Percentiles rank a stretch among this genome's conserved stretches.
These are phyloP conservation scores for Trichoderma gamsii DNA, from an alignment of 495 filamentous ascomycete genomes.

Conservation along the genomic window DNA sequence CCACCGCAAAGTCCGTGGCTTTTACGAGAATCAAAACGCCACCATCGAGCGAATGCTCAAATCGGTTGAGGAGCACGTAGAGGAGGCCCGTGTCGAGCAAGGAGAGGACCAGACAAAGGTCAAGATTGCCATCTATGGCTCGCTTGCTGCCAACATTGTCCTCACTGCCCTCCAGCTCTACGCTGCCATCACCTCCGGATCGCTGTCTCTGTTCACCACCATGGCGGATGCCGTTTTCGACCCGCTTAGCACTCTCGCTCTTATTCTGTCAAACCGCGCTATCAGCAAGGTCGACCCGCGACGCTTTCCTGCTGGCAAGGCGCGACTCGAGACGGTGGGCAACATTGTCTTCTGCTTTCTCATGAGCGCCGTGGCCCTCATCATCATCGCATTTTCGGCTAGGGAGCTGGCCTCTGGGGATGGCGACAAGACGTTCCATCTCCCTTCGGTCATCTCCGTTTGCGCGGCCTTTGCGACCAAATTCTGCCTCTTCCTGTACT, in stretches of 20 bases:
- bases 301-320: conserved; percentile 89
- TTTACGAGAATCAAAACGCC: conserved; percentile 89
- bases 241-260: conserved; percentile 80
- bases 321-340: conserved; percentile 88
- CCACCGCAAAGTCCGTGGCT: conserved; percentile 61
- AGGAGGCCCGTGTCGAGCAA: conserved; percentile 71
- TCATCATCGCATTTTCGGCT: conserved; percentile 81
- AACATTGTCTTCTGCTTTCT: conserved; percentile 97
- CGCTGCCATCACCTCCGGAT: conserved; percentile 77
- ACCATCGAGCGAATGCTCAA: conserved; percentile 89
- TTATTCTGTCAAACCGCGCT: conserved; percentile 83
- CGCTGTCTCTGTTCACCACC: conserved; percentile 92
- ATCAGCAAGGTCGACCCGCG: conserved; percentile 82
- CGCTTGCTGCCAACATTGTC: conserved; percentile 75
- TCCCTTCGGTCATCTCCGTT: conserved; percentile 86
- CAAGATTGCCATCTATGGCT: conserved; percentile 86
- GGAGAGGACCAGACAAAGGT: conserved; percentile 76
- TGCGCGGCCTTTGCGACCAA: conserved; percentile 79
- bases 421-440: conserved; percentile 56
- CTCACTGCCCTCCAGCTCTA: conserved; percentile 80
- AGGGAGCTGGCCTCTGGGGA: conserved; percentile 54
- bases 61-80: conserved; percentile 83
- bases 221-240: conserved; percentile 98
- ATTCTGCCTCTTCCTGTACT: conserved; percentile 78
- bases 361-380: conserved; percentile 85